Evolutionary conservation across 2,329 filamentous ascomycete species (phyloP), one percentile per base, ranked within the genome.

Genomic region (Parastagonospora nodorum): DNA sequence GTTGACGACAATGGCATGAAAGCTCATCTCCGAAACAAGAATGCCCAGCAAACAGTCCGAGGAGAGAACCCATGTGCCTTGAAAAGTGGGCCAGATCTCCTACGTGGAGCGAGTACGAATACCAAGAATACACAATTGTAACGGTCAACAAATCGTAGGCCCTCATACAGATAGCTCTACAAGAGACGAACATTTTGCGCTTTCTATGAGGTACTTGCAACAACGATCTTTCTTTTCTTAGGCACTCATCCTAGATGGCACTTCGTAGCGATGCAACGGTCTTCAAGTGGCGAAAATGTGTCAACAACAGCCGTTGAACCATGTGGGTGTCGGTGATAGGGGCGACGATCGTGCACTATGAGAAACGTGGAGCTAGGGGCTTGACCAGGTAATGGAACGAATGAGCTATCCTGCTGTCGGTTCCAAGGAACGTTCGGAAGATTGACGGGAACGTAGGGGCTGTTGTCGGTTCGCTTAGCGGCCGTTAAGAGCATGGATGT

Each of bases 401-500:
- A 66, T 63, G 48, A 57, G 41, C 49, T 35, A 32, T 32, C 32
- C 43, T 44, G 29, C 14, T 43, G 11, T 10, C 45, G 30, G 42
- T 35, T 53, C 56, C 45, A 43, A 57, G 51, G 45, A 31, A 40
- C 27, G 30, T 47, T 43, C 42, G 46, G 41, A 37, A 40, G 31
- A 45, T 53, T 31, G 40, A 44, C 30, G 16, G 29, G 39, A 45
- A 38, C 32, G 32, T 35, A 33, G 46, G 50, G 32, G 43, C 45
- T 56, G 49, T 57, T 36, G 38, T 45, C 36, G 28, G 37, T 35
- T 55, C 52, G 60, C 42, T 47, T 56, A 60, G 51, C 49, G 53
- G 44, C 15, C 50, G 50, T 44, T 71, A 71, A 61, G 53, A 27
- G 48, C 66, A 63, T 61, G 67, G 67, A 49, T 63, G 19, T 29